These are phyloP conservation scores for Camellia granthamiana DNA, from an alignment of 148 eudicot species.

Conservation along the genomic window DNA sequence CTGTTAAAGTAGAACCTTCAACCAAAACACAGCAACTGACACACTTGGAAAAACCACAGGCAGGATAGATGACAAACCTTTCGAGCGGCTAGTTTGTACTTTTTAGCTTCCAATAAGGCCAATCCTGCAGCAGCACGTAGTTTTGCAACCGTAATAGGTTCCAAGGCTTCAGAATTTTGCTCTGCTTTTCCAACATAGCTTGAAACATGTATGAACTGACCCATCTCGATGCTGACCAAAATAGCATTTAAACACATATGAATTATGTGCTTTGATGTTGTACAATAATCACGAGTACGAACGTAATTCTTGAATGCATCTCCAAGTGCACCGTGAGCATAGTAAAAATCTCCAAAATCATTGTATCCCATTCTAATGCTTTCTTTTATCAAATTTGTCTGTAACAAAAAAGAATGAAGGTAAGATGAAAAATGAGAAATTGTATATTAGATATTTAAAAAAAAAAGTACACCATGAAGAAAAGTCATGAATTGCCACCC, in stretches of 20 bases:
- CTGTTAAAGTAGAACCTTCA: neutral
- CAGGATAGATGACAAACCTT: constrained; percentile 53
- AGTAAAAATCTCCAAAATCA: constrained; percentile 89
- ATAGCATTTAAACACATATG: constrained; percentile 93
- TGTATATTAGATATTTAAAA: neutral
- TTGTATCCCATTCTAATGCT: constrained; percentile 99
- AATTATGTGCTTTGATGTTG: constrained; percentile 82
- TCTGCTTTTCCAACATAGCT: constrained; percentile 94
- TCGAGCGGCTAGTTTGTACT: constrained; percentile 90
- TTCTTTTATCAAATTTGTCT: constrained; percentile 97
- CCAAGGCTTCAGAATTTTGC: constrained; percentile 63
- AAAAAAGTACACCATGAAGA: neutral
- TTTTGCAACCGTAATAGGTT: constrained; percentile 60
- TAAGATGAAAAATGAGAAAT: neutral
- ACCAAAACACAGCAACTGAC: neutral
- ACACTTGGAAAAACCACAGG: neutral
- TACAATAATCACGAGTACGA: constrained; percentile 98
- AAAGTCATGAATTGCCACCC: neutral
- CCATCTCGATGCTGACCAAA: constrained; percentile 94
- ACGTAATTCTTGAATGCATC: constrained; percentile 91
- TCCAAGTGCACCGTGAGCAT: constrained; percentile 78
- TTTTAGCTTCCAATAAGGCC: constrained; percentile 69
- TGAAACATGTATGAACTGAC: constrained; percentile 85
- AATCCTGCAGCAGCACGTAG: constrained; percentile 86
- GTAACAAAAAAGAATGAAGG: constrained; percentile 22